phyloP scores from a whole-genome alignment of 768 basidiomycete genomes.

The Cystoderma amianthinum region DNA sequence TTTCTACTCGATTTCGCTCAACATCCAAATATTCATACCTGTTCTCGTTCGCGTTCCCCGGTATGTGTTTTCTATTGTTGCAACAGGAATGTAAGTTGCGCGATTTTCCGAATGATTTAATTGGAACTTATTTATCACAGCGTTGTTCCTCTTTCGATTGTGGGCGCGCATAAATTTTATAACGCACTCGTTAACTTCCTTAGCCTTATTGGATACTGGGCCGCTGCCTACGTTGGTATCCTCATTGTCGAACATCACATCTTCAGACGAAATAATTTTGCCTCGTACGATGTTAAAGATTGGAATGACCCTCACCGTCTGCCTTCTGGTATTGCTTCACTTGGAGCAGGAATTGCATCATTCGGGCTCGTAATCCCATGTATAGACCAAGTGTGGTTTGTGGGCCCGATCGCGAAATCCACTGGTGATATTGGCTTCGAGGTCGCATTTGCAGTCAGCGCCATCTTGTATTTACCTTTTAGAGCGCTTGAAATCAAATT shows the following conservation, averaged over 20 bases:
- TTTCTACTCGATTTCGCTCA: conserved; percentile 75
- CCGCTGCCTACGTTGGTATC: conserved; percentile 53
- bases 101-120: not conserved
- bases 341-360: conserved; percentile 43
- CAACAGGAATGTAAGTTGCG: conserved; percentile 56
- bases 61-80: conserved; percentile 69
- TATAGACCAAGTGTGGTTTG: conserved; percentile 75
- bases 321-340: conserved; percentile 64
- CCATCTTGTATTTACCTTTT: conserved; percentile 50
- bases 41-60: conserved; percentile 55
- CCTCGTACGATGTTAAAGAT: conserved; percentile 39
- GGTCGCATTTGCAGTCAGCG: conserved; percentile 51
- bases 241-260: conserved; percentile 63
- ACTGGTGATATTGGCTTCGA: conserved; percentile 85
- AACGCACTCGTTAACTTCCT: conserved; percentile 67
- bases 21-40: conserved; percentile 65
- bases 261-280: conserved; percentile 50
- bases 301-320: conserved; percentile 56
- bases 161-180: conserved; percentile 71
- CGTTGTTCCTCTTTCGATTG: conserved; percentile 67
- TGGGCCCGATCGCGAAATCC: conserved; percentile 60
- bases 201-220: conserved; percentile 67
- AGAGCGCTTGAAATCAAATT: conserved; percentile 40
- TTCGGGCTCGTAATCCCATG: conserved; percentile 57
- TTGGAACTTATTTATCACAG: conserved; percentile 22